Percentiles rank a stretch among this genome's conserved stretches.
Evolutionary conservation across 2,329 filamentous ascomycete species (phyloP).

Genomic region (Leptographium galeiforme): DNA sequence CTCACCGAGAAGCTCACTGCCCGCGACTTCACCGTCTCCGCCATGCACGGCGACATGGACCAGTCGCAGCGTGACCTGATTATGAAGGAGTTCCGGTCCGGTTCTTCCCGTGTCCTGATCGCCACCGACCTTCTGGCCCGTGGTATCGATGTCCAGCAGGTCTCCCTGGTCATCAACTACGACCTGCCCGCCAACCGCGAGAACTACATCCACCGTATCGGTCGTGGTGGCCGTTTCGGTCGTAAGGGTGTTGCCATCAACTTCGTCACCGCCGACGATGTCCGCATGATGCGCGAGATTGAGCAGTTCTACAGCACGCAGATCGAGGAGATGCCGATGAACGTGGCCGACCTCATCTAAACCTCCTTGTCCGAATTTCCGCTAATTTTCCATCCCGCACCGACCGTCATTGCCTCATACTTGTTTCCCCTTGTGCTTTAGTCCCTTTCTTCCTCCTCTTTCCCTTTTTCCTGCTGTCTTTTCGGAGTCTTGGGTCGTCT

Average conservation of each 20-base stretch:
- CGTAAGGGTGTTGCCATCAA: slow-evolving; percentile 99
- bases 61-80: slow-evolving; percentile 95
- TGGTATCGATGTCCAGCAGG: slow-evolving; percentile 99
- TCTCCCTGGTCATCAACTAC: slow-evolving; percentile 99
- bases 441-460: neutral
- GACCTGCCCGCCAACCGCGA: slow-evolving; percentile 97
- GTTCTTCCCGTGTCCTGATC: slow-evolving; percentile 95
- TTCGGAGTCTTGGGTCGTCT: slow-evolving; percentile 7
- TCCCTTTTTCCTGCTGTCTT: slow-evolving; percentile 1
- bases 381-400: neutral
- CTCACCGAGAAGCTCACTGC: slow-evolving; percentile 97
- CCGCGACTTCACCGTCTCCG: slow-evolving; percentile 97
- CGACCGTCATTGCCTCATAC: neutral
- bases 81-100: slow-evolving; percentile 99
- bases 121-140: slow-evolving; percentile 94
- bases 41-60: slow-evolving; percentile 99
- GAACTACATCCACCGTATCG: slow-evolving; percentile 99
- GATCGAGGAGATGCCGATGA: slow-evolving; percentile 99
- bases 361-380: neutral
- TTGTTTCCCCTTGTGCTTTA: neutral
- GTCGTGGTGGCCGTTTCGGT: slow-evolving; percentile 98
- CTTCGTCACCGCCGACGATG: slow-evolving; percentile 98
- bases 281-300: slow-evolving; percentile 99
- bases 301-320: slow-evolving; percentile 99
- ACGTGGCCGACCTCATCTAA: slow-evolving; percentile 66